Conservation (phyloP, 345 rosid genomes). For the Garcia nutans region DNA sequence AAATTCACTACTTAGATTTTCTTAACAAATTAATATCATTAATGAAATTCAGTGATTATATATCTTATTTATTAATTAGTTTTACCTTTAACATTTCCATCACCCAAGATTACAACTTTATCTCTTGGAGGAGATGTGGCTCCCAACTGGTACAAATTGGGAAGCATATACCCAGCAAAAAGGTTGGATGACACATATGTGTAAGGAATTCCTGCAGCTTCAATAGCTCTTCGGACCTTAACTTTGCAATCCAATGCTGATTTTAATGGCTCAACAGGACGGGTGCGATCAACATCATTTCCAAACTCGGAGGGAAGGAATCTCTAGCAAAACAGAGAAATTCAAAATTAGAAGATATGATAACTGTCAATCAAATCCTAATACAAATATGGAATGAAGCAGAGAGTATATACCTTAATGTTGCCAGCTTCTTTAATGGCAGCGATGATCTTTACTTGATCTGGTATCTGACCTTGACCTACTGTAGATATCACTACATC, state of each 20-base stretch:
- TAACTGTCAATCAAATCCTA: not conserved
- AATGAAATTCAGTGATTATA: too few species aligned
- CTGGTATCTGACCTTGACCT: slow-evolving; percentile 46
- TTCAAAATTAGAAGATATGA: too few species aligned
- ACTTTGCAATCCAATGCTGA: slow-evolving; percentile 41
- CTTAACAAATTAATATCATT: not conserved
- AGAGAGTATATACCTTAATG: slow-evolving; percentile 48
- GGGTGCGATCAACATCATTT: slow-evolving; percentile 45
- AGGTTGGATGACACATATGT: slow-evolving; percentile 48
- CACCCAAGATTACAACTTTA: slow-evolving; percentile 48
- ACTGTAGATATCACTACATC: slow-evolving; percentile 82
- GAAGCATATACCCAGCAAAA: slow-evolving; percentile 48
- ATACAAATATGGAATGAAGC: not conserved
- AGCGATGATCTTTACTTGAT: slow-evolving; percentile 71
- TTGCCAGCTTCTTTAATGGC: slow-evolving; percentile 90
- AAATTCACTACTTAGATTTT: too few species aligned
- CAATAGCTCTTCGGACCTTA: slow-evolving; percentile 47
- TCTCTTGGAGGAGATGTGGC: slow-evolving; percentile 61
- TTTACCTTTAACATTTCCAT: slow-evolving; percentile 57
- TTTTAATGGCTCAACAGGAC: slow-evolving; percentile 56
- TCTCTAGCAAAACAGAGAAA: slow-evolving; percentile 31
- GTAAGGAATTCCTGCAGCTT: slow-evolving; percentile 56
- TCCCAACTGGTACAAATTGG: slow-evolving; percentile 48
- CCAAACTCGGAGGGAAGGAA: slow-evolving; percentile 78
- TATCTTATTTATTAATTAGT: too few species aligned